Evolutionary conservation across 2,329 filamentous ascomycete genomes (phyloP), one percentile per base, ranked within the genome.

Genomic region (Epicoccum nigrum): DNA sequence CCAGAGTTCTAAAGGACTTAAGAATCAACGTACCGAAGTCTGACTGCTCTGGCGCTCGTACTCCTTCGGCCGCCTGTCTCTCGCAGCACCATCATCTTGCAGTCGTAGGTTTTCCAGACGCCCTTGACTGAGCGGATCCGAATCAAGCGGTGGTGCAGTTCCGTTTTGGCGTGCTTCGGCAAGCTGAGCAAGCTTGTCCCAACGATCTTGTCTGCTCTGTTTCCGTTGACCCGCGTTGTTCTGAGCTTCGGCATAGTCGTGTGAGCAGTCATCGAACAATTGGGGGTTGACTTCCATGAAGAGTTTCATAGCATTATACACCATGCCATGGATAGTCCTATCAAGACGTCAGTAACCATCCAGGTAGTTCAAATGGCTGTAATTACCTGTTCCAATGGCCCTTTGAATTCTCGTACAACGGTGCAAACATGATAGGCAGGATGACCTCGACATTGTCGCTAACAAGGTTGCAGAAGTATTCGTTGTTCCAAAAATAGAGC

Each of bases 251-350:
- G 92, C 95, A 76, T 99, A 99, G 59, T 97, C 92, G 69, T 97
- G 93, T 28, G 94, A 97, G 77, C 94, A 99, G 71, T 99, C 94
- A 65, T 99, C 94, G 67, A 99, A 99, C 17, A 99, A 84, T 73
- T 97, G 92, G 8, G 94, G 94, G 73, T 97, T 97, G 68, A 99
- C 97, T 74, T 99, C 94, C 94, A 99, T 99, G 76, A 99, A 99
- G 30, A 99, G 84, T 74, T 99, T 99, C 94, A 99, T 97, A 50
- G 94, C 94, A 68, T 97, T 99, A 75, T 97, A 97, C 9, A 99
- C 94, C 93, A 99, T 97, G 72, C 94, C 94, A 70, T 99, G 94
- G 62, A 99, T 99, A 7, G 94, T 99, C 68, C 94, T 97, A 15
- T 31, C 12, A 19, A 25, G 4, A 4, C 8, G 39, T 72, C 30